These are phyloP conservation scores for Plantago major DNA, from an alignment of 257 asterid species.

Conservation along the genomic window DNA sequence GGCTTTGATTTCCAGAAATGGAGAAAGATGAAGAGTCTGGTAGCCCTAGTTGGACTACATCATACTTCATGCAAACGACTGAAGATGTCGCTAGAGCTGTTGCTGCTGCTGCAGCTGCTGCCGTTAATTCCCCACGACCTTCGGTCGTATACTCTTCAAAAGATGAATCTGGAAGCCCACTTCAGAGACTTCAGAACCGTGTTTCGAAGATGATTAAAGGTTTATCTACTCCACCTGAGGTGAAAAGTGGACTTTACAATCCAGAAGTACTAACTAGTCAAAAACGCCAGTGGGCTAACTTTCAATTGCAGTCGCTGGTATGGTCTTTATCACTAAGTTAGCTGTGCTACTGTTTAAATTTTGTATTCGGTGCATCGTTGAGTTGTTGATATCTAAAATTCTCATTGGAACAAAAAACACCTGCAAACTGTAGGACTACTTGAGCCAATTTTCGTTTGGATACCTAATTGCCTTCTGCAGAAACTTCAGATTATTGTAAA, in stretches of 20 bases:
- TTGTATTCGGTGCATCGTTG: too few relatives aligned
- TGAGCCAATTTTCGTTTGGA: too few relatives aligned
- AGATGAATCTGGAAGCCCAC: slow-evolving; percentile 75
- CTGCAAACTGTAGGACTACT: too few relatives aligned
- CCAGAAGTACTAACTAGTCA: slow-evolving; percentile 96
- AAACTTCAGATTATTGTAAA: too few relatives aligned
- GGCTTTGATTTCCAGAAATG: slow-evolving; percentile 35
- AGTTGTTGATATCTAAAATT: too few relatives aligned
- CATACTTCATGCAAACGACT: slow-evolving; percentile 74
- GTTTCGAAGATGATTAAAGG: slow-evolving; percentile 86
- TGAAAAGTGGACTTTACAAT: slow-evolving; percentile 69
- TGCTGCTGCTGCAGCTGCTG: slow-evolving; percentile 93
- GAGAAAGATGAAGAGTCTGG: slow-evolving; percentile 72
- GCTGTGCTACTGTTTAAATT: too few relatives aligned
- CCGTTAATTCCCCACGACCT: slow-evolving; percentile 80
- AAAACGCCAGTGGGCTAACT: slow-evolving; percentile 98
- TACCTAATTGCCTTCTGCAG: too few relatives aligned
- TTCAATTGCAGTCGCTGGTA: slow-evolving; percentile 92
- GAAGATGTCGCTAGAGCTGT: slow-evolving; percentile 97
- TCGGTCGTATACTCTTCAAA: slow-evolving; percentile 87
- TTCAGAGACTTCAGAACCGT: slow-evolving; percentile 74
- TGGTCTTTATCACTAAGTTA: slow-evolving; percentile 20
- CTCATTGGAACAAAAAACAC: too few relatives aligned
- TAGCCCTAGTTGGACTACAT: slow-evolving; percentile 90
- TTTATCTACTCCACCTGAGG: slow-evolving; percentile 75